These are phyloP conservation scores for Thymus quinquecostatus DNA, from an alignment of 257 asterid species.

Conservation along the genomic window DNA sequence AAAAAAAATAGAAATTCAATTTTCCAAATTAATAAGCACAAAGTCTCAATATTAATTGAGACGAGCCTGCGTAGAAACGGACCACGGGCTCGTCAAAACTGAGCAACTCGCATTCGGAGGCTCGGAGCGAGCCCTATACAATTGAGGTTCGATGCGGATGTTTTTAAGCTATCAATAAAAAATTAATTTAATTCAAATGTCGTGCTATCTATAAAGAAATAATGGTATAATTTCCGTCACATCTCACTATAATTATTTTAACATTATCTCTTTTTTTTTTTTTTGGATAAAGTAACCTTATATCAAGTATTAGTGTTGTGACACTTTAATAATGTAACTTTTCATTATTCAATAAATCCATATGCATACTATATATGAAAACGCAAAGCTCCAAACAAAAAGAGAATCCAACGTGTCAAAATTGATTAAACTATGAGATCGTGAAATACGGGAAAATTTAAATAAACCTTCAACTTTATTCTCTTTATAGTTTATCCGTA, in stretches of 20 bases:
- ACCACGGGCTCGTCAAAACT: too few relatives aligned
- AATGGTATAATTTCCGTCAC: not conserved
- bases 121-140: too few relatives aligned
- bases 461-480: not conserved
- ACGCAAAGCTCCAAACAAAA: not conserved
- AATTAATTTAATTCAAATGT: too few relatives aligned
- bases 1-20: too few relatives aligned
- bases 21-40: too few relatives aligned
- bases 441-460: not conserved
- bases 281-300: not conserved
- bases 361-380: not conserved
- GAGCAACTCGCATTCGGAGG: too few relatives aligned
- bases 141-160: too few relatives aligned
- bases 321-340: not conserved
- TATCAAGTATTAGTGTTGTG: not conserved
- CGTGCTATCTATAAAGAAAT: not conserved
- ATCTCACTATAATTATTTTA: not conserved
- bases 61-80: too few relatives aligned
- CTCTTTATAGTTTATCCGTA: not conserved
- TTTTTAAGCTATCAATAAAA: too few relatives aligned
- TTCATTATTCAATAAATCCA: not conserved
- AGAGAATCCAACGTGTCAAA: not conserved
- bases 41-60: too few relatives aligned
- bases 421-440: not conserved
- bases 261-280: too few relatives aligned